Conservation (phyloP, 2,329 filamentous ascomycete species). For the Pseudocercospora vitis region DNA sequence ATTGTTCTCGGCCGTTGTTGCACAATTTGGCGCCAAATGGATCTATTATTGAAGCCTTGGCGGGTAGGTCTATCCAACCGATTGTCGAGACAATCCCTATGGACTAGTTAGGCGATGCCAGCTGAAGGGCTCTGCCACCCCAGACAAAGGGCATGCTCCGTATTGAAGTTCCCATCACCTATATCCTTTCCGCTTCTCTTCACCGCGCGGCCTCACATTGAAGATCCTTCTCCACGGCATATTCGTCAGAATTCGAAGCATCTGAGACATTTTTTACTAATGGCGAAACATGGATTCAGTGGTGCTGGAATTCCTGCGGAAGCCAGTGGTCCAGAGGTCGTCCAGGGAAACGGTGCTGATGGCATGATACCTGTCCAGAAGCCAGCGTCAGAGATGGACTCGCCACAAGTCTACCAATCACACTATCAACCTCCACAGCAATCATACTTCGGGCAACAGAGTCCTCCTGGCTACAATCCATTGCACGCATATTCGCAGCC, state of each 20-base stretch:
- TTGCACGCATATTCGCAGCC: not conserved
- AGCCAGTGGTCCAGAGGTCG: slow-evolving; percentile 10
- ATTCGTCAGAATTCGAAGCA: too few relatives aligned
- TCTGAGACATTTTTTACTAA: too few relatives aligned
- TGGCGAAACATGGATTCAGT: not conserved
- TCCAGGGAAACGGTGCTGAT: slow-evolving; percentile 9
- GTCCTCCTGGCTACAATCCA: not conserved
- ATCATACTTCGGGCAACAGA: not conserved
- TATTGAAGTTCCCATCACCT: not conserved
- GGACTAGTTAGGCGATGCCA: not conserved
- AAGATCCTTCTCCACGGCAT: too few relatives aligned
- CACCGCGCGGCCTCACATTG: too few relatives aligned
- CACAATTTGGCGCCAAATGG: not conserved
- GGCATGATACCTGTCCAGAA: slow-evolving; percentile 9
- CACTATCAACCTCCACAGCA: not conserved
- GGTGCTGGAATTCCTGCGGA: not conserved
- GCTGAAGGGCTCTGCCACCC: not conserved
- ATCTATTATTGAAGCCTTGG: slow-evolving; percentile 2
- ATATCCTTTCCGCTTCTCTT: too few relatives aligned
- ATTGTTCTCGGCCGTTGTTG: not conserved
- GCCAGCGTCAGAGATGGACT: not conserved
- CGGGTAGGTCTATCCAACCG: not conserved
- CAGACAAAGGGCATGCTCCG: not conserved
- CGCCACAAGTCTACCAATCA: not conserved
- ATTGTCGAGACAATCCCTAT: not conserved